A percentile compares a stretch with the other conserved stretches of the same genome.
Evolutionary conservation across 345 rosid species (phyloP).

Genomic region (Fremontodendron californicum): DNA sequence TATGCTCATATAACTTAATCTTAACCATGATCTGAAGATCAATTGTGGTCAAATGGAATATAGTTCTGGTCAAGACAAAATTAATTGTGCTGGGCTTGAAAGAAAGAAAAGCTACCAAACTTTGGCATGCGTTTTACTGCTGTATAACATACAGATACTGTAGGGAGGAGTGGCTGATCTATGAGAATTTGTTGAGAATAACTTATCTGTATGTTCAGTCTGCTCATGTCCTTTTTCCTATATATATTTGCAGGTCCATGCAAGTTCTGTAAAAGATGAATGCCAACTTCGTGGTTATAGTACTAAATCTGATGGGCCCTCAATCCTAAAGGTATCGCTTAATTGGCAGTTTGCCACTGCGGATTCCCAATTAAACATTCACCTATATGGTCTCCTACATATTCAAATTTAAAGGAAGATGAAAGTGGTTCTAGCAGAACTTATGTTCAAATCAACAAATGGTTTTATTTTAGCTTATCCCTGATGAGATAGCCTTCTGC

Average conservation of each 20-base stretch:
- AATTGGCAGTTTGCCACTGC: not conserved
- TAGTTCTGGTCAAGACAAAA: not conserved
- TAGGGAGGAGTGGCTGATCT: not conserved
- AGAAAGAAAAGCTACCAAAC: not conserved
- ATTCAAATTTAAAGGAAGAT: not conserved
- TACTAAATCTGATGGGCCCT: constrained; percentile 37
- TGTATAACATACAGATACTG: not conserved
- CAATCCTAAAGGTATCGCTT: constrained; percentile 34
- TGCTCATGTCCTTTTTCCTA: not conserved
- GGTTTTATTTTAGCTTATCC: not conserved
- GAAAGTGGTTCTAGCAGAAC: not conserved
- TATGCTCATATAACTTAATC: too few relatives aligned
- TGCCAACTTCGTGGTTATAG: constrained; percentile 18
- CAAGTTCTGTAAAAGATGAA: constrained; percentile 26
- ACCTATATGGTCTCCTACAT: not conserved
- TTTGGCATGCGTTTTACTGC: not conserved
- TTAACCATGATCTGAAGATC: not conserved
- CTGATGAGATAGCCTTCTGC: not conserved
- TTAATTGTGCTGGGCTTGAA: not conserved
- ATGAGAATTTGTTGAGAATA: not conserved
- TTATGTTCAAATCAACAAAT: not conserved
- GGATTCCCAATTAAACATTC: not conserved
- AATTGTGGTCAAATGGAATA: not conserved
- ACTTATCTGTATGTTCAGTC: not conserved
- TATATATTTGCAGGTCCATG: constrained; percentile 25